These are phyloP conservation scores for Leucocoprinus leucothites DNA, from an alignment of 768 basidiomycete species.

Conservation along the genomic window DNA sequence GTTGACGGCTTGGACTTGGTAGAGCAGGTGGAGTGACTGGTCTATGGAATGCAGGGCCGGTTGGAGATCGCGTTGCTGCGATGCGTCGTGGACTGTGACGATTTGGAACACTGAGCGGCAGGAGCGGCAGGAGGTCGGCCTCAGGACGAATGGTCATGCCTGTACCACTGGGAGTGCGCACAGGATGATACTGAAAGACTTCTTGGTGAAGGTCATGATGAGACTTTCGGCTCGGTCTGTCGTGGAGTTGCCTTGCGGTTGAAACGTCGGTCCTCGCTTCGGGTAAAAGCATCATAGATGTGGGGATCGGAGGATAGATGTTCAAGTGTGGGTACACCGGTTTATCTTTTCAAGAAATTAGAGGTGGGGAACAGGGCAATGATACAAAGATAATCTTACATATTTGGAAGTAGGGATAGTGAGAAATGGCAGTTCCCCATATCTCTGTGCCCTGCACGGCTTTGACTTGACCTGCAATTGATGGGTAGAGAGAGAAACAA, in stretches of 20 bases:
- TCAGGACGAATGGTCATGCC: neutral
- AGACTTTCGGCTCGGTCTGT: neutral
- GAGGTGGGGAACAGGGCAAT: neutral
- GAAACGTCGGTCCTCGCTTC: neutral
- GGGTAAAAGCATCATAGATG: neutral
- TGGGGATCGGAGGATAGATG: neutral
- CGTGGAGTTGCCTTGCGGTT: neutral
- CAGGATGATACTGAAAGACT: neutral
- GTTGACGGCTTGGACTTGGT: neutral
- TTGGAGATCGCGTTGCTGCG: slow-evolving; percentile 5
- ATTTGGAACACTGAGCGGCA: neutral
- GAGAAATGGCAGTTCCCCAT: neutral
- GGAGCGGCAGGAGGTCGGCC: neutral
- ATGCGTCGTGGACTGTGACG: slow-evolving; percentile 2
- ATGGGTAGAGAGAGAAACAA: slow-evolving; percentile 36
- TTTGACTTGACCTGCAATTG: neutral
- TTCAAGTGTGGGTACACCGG: slow-evolving; percentile 4
- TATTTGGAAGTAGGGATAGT: slow-evolving; percentile 7
- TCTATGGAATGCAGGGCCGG: slow-evolving; percentile 4
- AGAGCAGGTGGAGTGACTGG: slow-evolving; percentile 3
- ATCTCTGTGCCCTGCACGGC: neutral
- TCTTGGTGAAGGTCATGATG: slow-evolving; percentile 9
- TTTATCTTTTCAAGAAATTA: neutral
- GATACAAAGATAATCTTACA: neutral
- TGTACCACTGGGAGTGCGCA: neutral